These are phyloP conservation scores for Podaxis pistillaris DNA, from an alignment of 768 basidiomycete species.

Conservation along the genomic window DNA sequence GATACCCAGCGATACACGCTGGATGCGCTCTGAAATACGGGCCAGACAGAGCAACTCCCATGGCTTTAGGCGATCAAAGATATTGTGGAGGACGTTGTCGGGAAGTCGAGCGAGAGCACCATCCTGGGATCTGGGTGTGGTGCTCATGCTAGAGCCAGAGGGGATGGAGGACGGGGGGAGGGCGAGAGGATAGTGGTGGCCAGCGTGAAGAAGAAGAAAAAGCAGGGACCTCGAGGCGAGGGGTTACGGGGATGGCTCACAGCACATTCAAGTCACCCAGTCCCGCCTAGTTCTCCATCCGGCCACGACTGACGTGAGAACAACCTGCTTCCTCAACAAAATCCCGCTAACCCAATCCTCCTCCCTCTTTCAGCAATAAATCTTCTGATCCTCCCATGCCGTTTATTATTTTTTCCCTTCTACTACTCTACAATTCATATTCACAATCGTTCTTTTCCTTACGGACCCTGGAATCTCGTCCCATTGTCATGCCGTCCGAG, in stretches of 20 bases:
- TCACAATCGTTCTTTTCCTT: not conserved
- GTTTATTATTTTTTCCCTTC: not conserved
- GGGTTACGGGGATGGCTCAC: constrained; percentile 2
- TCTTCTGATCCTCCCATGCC: not conserved
- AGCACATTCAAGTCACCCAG: constrained; percentile 7
- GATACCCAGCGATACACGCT: constrained; percentile 13
- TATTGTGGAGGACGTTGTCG: constrained; percentile 2
- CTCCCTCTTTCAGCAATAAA: not conserved
- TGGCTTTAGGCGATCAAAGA: constrained; percentile 13
- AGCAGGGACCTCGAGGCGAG: constrained; percentile 11
- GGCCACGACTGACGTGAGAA: constrained; percentile 13
- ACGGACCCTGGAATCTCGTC: not conserved
- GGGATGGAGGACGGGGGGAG: not conserved
- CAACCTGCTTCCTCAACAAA: not conserved
- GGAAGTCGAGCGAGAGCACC: constrained; percentile 12
- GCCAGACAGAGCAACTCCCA: constrained; percentile 15
- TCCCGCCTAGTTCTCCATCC: constrained; percentile 12
- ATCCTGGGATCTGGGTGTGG: constrained; percentile 1
- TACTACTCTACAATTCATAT: not conserved
- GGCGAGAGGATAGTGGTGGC: constrained; percentile 1
- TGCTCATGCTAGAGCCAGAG: constrained; percentile 11
- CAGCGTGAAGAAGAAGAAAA: constrained; percentile 11
- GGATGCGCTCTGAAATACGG: constrained; percentile 14
- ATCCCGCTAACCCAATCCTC: not conserved
- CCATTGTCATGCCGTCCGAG: not conserved